These are phyloP conservation scores for Somion occarium DNA, from an alignment of 1,284 basidiomycete species.

Conservation along the genomic window DNA sequence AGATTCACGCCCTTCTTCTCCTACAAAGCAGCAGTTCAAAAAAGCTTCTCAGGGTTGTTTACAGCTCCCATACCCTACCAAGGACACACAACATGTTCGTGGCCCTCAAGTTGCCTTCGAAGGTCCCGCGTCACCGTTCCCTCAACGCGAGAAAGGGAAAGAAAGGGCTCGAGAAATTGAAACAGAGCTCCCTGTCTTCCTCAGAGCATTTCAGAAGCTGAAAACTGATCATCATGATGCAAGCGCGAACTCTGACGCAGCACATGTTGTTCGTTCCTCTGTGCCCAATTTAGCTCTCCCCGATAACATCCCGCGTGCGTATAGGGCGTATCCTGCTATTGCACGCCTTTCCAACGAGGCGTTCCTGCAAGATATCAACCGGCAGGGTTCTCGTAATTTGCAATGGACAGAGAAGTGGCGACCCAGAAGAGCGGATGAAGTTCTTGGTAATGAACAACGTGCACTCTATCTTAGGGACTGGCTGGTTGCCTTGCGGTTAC, in stretches of 20 bases:
- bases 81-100: slow-evolving; percentile 57
- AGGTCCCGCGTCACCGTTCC: slow-evolving; percentile 15
- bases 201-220: neutral
- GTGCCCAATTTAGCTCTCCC: neutral
- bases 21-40: neutral
- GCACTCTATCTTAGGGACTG: slow-evolving; percentile 80
- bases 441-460: slow-evolving; percentile 78
- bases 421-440: slow-evolving; percentile 67
- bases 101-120: slow-evolving; percentile 39
- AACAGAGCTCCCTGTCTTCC: neutral
- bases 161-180: neutral
- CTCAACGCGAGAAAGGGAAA: slow-evolving; percentile 14
- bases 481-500: slow-evolving; percentile 68
- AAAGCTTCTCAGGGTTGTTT: neutral
- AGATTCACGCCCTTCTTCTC: neutral
- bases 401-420: slow-evolving; percentile 76
- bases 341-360: slow-evolving; percentile 28
- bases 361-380: slow-evolving; percentile 18
- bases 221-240: neutral
- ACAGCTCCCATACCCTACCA: slow-evolving; percentile 42
- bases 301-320: slow-evolving; percentile 9
- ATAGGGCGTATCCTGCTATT: slow-evolving; percentile 47
- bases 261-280: neutral
- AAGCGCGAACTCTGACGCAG: neutral
- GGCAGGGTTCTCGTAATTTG: slow-evolving; percentile 2